Evolutionary conservation across 1,284 basidiomycete species (phyloP).

Genomic region (Ganoderma lingzhi): DNA sequence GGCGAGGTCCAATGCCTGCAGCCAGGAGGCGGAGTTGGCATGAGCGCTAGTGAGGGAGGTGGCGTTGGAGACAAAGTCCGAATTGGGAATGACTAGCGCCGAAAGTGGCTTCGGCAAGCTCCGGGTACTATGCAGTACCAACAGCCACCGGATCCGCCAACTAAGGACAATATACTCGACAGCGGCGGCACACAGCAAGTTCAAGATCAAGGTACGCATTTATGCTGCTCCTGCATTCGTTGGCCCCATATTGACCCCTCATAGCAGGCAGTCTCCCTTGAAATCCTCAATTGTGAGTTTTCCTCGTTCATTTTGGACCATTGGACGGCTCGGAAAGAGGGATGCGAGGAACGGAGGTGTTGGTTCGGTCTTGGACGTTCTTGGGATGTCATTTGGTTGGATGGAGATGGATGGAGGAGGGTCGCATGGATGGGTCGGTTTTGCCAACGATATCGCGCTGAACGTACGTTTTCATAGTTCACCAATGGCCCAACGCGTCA

Average conservation of each 20-base stretch:
- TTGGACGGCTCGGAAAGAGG: background rate
- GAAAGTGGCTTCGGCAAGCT: constrained; percentile 27
- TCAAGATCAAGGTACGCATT: constrained; percentile 46
- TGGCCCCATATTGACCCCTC: constrained; percentile 20
- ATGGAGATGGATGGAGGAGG: background rate
- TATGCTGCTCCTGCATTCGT: constrained; percentile 30
- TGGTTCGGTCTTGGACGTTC: background rate
- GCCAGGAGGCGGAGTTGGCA: too few relatives aligned
- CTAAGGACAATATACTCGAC: constrained; percentile 38
- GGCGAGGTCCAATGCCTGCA: background rate
- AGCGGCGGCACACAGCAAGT: constrained; percentile 45
- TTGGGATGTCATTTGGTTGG: background rate
- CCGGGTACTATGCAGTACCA: constrained; percentile 41
- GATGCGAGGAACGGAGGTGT: background rate
- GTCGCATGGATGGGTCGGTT: constrained; percentile 12
- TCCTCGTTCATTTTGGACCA: constrained; percentile 2
- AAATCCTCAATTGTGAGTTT: constrained; percentile 37
- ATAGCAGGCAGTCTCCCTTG: constrained; percentile 32
- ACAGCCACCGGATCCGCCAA: constrained; percentile 38
- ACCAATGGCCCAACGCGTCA: constrained; percentile 98
- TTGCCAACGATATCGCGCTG: constrained; percentile 16
- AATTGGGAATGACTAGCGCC: constrained; percentile 15
- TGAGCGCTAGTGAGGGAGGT: background rate
- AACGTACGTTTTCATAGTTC: constrained; percentile 28
- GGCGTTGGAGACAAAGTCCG: constrained; percentile 2